Evolutionary conservation across 2,329 filamentous ascomycete species (phyloP).

Genomic region (Aspergillus costaricaensis): DNA sequence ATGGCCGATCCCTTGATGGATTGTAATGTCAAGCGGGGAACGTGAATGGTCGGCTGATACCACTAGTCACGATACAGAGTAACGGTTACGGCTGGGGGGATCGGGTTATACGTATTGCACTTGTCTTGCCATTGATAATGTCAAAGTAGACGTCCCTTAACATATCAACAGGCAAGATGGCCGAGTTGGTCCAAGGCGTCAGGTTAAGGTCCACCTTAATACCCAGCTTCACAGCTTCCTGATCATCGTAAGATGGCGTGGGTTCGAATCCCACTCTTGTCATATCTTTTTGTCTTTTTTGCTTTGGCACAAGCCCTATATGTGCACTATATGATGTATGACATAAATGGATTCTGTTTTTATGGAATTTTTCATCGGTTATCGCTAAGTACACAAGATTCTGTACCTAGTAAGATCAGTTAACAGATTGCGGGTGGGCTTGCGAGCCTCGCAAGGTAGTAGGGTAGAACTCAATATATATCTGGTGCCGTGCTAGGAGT

Average conservation of each 20-base stretch:
- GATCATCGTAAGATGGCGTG: conserved; percentile 7
- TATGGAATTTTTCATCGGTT: too few relatives aligned
- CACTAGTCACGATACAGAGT: background rate
- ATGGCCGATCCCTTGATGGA: background rate
- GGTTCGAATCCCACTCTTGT: conserved; percentile 11
- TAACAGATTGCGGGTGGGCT: too few relatives aligned
- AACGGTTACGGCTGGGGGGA: background rate
- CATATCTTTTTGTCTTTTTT: conserved; percentile 4
- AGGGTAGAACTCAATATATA: too few relatives aligned
- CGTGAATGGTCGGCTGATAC: background rate
- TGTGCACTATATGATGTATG: too few relatives aligned
- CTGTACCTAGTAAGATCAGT: too few relatives aligned
- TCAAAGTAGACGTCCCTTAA: background rate
- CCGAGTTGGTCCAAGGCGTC: conserved; percentile 40
- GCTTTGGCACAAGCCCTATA: too few relatives aligned
- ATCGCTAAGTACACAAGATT: too few relatives aligned
- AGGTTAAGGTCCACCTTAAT: conserved; percentile 9
- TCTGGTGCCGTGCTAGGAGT: too few relatives aligned
- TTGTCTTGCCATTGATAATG: background rate
- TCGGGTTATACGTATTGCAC: background rate
- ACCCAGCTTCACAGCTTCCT: conserved; percentile 5
- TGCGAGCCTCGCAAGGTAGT: too few relatives aligned
- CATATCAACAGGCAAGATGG: conserved; percentile 32
- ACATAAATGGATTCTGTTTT: too few relatives aligned
- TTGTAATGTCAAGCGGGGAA: background rate